phyloP scores from a whole-genome alignment of 768 basidiomycete species.

The Lentinula guzmanii region DNA sequence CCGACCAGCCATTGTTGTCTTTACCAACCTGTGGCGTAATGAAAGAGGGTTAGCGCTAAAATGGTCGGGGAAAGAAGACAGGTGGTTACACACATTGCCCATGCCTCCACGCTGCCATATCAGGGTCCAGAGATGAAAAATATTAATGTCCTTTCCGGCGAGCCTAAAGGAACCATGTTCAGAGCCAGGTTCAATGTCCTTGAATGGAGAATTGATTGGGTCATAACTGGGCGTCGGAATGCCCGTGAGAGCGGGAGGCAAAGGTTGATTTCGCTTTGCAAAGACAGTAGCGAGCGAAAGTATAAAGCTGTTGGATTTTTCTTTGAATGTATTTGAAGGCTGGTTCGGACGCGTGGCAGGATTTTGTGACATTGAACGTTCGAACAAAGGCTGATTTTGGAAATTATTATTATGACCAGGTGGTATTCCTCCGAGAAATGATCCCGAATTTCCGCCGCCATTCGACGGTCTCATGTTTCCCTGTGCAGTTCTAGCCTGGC shows the following conservation, averaged over 20 bases:
- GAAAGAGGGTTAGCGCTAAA: neutral
- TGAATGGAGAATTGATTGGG: constrained; percentile 57
- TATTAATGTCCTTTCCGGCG: constrained; percentile 68
- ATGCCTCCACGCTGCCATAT: constrained; percentile 59
- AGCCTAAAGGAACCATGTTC: constrained; percentile 63
- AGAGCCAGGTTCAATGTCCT: constrained; percentile 52
- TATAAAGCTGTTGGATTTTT: constrained; percentile 58
- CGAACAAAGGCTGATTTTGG: constrained; percentile 27
- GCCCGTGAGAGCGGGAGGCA: constrained; percentile 73
- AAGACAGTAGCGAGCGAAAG: constrained; percentile 54
- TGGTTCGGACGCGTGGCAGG: constrained; percentile 11
- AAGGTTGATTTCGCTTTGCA: constrained; percentile 49
- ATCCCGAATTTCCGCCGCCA: constrained; percentile 60
- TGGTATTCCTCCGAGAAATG: constrained; percentile 61
- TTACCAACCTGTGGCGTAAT: neutral
- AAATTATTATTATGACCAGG: constrained; percentile 28
- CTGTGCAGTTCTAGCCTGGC: constrained; percentile 1
- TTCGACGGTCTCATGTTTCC: constrained; percentile 21
- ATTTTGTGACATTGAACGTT: constrained; percentile 37
- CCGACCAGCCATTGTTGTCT: neutral
- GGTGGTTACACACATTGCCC: constrained; percentile 41
- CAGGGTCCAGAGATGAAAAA: constrained; percentile 68
- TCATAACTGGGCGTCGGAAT: constrained; percentile 55
- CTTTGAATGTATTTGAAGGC: constrained; percentile 34
- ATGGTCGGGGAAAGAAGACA: constrained; percentile 10